Percentiles rank a stretch among this genome's conserved stretches.
Conservation (phyloP, 2,329 filamentous ascomycete genomes). For the Scedosporium aurantiacum region DNA sequence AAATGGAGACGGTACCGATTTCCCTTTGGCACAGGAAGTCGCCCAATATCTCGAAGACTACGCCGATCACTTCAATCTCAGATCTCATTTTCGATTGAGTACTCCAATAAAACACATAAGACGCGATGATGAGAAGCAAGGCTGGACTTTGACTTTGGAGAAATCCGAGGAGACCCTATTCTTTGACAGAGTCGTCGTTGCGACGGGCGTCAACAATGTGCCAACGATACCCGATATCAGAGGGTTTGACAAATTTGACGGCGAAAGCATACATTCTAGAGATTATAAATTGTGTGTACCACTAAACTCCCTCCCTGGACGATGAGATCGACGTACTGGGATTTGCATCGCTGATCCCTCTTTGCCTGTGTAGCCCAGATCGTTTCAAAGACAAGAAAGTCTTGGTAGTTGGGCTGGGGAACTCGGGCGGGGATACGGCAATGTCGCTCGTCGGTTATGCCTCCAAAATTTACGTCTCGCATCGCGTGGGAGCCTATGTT, state of each 20-base stretch:
- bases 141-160: constrained; percentile 19
- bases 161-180: constrained; percentile 8
- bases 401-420: constrained; percentile 30
- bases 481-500: constrained; percentile 25
- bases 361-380: constrained; percentile 11
- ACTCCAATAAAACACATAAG: constrained; percentile 13
- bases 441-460: constrained; percentile 22
- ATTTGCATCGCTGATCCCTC: no score
- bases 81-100: constrained; percentile 15
- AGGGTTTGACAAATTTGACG: constrained; percentile 24
- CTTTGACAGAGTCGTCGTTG: constrained; percentile 28
- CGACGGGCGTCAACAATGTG: constrained; percentile 20
- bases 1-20: constrained; percentile 13
- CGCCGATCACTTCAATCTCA: constrained; percentile 20
- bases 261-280: constrained; percentile 27
- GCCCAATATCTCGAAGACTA: constrained; percentile 23
- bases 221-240: constrained; percentile 24
- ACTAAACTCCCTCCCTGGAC: not conserved
- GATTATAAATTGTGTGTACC: constrained; percentile 19
- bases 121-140: constrained; percentile 11
- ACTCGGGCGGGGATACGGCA: constrained; percentile 21
- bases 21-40: constrained; percentile 16
- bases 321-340: no score
- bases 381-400: constrained; percentile 29
- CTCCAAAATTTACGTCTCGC: constrained; percentile 28